Conservation (phyloP, 306 rosid species). For the Gynostemma pentaphyllum region DNA sequence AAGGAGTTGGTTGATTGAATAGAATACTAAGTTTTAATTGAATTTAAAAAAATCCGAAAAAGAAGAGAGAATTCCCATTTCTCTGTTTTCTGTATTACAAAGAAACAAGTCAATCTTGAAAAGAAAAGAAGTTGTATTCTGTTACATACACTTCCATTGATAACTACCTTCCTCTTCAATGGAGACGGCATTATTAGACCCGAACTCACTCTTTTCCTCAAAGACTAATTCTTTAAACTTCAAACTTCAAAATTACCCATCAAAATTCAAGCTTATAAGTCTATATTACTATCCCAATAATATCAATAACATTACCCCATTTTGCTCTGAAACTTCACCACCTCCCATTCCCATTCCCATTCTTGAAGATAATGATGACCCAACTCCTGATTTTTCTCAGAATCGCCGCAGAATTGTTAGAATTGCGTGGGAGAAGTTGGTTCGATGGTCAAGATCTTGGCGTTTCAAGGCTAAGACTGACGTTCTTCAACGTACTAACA, state of each 20-base stretch:
- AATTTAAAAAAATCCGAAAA: no score
- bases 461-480: constrained; percentile 70
- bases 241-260: not conserved
- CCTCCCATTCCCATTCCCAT: constrained; percentile 5
- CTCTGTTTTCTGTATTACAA: no score
- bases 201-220: not conserved
- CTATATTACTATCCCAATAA: not conserved
- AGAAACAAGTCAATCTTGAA: no score
- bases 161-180: not conserved
- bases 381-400: constrained; percentile 28
- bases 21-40: no score
- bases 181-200: constrained; percentile 2
- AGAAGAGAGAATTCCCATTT: no score
- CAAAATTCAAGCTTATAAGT: not conserved
- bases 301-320: no score
- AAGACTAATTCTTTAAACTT: not conserved
- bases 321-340: no score
- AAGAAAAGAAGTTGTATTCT: no score
- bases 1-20: no score
- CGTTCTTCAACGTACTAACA: constrained; percentile 72
- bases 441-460: constrained; percentile 83
- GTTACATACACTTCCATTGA: not conserved
- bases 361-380: constrained; percentile 14
- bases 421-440: constrained; percentile 88
- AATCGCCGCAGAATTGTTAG: constrained; percentile 63